Evolutionary conservation across 1,284 basidiomycete species (phyloP), one percentile per base, ranked within the genome.

Genomic region (Rhodotorula sp.): DNA sequence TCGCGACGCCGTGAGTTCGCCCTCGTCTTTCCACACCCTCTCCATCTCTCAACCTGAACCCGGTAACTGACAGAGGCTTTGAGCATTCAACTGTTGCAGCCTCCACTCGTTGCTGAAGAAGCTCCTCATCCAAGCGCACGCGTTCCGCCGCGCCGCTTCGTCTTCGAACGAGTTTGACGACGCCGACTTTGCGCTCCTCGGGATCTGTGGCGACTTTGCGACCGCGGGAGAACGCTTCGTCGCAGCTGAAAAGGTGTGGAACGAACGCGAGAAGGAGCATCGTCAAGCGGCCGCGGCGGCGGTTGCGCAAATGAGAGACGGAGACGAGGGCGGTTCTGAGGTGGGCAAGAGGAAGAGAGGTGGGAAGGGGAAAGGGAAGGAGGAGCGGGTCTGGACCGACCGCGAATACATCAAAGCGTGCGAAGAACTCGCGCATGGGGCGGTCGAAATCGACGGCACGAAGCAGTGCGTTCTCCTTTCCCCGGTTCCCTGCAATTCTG

Each of bases 91-190:
- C 55, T 77, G 77, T n/a, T n/a, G 7, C 79, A 83, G 49, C 82
- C 85, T 86, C 15, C 84, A 84, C 72, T 79, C 82, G n/a, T 80
- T 84, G 74, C 86, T 86, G 78, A 82, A 82, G 76, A 86, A 85
- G 74, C 80, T 87, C 67, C 82, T 83, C 17, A 84, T 80, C 70
- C 86, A 86, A 70, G 84, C 83, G 69, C 82, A 84, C 72, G 80
- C 84, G 0, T 86, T 86, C 74, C 76, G 85, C n/a, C 77, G 81
- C 0, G 84, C 84, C 3, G n/a, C 53, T 18, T 85, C 83, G 14
- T 79, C 79, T 29, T 79, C 79, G 84, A 77, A 60, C 63, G 51
- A 24, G 15, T 42, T 60, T 8, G 63, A 60, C 24, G 80, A 70
- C 22, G 78, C 79, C 30, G 83, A 82, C 49, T 80, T 81, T 1